Percentiles rank a stretch among this genome's conserved stretches.
Evolutionary conservation across 106 monocot genomes (phyloP).

Genomic region (Gastrodia elata): DNA sequence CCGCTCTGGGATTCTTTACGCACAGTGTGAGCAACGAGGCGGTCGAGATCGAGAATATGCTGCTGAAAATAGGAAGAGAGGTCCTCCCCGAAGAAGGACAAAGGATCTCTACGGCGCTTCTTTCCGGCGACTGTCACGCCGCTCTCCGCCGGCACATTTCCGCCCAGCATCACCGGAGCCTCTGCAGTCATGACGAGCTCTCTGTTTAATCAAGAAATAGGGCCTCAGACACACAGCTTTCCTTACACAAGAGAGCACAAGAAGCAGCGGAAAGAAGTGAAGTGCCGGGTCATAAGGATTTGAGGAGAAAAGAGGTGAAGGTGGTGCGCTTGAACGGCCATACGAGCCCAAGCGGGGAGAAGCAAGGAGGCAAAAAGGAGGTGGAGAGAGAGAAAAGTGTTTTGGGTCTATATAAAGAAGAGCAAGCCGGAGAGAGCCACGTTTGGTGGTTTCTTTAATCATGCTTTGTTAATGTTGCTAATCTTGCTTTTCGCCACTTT

Average conservation of each 20-base stretch:
- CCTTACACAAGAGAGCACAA: not conserved
- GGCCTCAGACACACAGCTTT: not conserved
- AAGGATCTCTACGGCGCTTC: conserved; percentile 6
- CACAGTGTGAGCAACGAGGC: conserved; percentile 26
- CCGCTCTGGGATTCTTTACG: not conserved
- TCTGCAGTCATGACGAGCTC: not conserved
- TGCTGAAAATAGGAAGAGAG: conserved; percentile 11
- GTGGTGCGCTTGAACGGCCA: conserved; percentile 64
- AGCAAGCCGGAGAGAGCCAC: not conserved
- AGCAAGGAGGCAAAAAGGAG: not conserved
- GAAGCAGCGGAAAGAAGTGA: not conserved
- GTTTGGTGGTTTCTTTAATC: not conserved
- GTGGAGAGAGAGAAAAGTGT: not conserved
- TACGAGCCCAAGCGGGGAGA: conserved; percentile 1
- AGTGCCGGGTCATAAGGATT: not conserved
- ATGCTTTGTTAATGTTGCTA: not conserved
- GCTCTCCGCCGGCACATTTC: not conserved
- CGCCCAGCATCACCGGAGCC: not conserved
- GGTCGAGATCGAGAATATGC: conserved; percentile 35
- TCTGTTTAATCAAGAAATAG: not conserved
- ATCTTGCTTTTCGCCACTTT: not conserved
- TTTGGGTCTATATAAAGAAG: not conserved
- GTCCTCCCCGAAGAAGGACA: conserved; percentile 9
- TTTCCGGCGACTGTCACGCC: conserved; percentile 2
- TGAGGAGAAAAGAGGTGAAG: conserved; percentile 29